Conservation (phyloP, 192 early-diverging fungal species). For the Linnemannia hyalina region DNA sequence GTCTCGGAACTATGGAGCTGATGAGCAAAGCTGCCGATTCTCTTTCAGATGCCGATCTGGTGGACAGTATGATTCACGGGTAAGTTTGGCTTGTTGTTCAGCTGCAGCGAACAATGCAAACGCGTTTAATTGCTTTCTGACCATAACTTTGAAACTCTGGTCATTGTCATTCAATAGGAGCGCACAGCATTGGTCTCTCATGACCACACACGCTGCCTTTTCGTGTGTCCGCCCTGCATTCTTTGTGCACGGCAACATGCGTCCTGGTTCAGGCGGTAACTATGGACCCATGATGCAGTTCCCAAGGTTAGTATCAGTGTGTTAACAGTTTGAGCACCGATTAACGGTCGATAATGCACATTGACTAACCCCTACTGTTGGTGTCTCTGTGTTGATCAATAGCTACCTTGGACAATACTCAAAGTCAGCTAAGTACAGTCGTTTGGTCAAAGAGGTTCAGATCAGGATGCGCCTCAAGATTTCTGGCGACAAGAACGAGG, state of each 20-base stretch:
- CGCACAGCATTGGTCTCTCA: conserved; percentile 88
- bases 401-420: conserved; percentile 95
- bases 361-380: background rate
- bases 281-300: conserved; percentile 53
- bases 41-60: conserved; percentile 85
- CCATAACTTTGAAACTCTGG: background rate
- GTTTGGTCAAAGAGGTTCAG: conserved; percentile 88
- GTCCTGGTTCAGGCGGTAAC: conserved; percentile 34
- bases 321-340: background rate
- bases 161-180: conserved; percentile 59
- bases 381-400: conserved; percentile 34
- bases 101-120: no score
- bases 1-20: conserved; percentile 63
- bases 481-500: conserved; percentile 87
- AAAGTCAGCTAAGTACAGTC: conserved; percentile 75
- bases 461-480: conserved; percentile 85
- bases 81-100: conserved; percentile 42
- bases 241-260: conserved; percentile 77
- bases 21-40: conserved; percentile 88
- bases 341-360: background rate
- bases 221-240: conserved; percentile 90
- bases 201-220: conserved; percentile 88
- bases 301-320: conserved; percentile 22
- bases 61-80: conserved; percentile 81
- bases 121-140: conserved; percentile 4